Evolutionary conservation across 176 grass and related monocot genomes (phyloP).

Genomic region (Carex cristatella): DNA sequence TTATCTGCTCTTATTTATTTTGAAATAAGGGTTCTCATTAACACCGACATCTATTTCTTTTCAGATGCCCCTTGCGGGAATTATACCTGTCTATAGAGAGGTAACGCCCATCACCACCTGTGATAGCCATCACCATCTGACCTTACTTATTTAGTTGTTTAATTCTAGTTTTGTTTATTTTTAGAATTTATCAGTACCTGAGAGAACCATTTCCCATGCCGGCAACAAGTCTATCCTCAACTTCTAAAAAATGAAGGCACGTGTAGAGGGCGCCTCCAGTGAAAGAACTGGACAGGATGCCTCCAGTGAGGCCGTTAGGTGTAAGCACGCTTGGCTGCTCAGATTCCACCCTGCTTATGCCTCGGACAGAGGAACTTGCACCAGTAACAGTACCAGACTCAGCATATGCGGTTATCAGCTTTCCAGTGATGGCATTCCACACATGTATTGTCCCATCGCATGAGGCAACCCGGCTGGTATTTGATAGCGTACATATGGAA

Average conservation of each 20-base stretch:
- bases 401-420: slow-evolving; percentile 64
- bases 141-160: not conserved
- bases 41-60: too few relatives aligned
- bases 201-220: slow-evolving; percentile 91
- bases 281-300: slow-evolving; percentile 86
- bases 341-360: slow-evolving; percentile 26
- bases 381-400: slow-evolving; percentile 33
- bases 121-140: too few relatives aligned
- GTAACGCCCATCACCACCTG: too few relatives aligned
- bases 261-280: slow-evolving; percentile 79
- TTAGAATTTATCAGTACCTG: slow-evolving; percentile 41
- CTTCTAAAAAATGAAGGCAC: slow-evolving; percentile 68
- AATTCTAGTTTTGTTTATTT: not conserved
- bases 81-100: too few relatives aligned
- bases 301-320: slow-evolving; percentile 64
- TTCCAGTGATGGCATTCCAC: slow-evolving; percentile 87
- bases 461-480: slow-evolving; percentile 70
- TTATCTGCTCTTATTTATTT: not conserved
- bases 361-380: slow-evolving; percentile 48
- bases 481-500: slow-evolving; percentile 59
- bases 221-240: slow-evolving; percentile 70
- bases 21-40: too few relatives aligned
- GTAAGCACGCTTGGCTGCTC: slow-evolving; percentile 88
- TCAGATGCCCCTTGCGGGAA: too few relatives aligned
- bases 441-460: slow-evolving; percentile 97